Conservation (phyloP, 148 eudicot genomes). For the Camellia lanceoleosa region DNA sequence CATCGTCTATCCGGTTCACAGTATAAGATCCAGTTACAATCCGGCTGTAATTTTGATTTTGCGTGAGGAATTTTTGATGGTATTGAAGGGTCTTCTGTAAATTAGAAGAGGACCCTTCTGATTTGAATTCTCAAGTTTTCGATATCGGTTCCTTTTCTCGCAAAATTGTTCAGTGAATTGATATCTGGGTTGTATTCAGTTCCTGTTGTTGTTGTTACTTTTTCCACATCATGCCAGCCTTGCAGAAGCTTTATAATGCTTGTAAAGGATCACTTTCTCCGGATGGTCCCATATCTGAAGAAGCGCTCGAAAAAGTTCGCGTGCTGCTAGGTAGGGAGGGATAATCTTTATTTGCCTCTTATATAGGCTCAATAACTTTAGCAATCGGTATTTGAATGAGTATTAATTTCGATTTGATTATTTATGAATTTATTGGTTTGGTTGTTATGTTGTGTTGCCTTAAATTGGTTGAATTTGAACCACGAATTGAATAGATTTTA, state of each 20-base stretch:
- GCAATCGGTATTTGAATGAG: conserved; percentile 7
- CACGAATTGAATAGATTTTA: background rate
- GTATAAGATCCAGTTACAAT: conserved; percentile 17
- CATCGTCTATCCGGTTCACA: conserved; percentile 9
- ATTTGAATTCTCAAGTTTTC: background rate
- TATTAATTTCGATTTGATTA: background rate
- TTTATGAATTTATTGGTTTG: background rate
- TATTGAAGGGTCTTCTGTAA: conserved; percentile 22
- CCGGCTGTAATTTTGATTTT: conserved; percentile 9
- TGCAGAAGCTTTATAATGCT: conserved; percentile 91
- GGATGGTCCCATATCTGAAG: conserved; percentile 81
- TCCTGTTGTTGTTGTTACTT: conserved; percentile 1
- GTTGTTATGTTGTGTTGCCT: background rate
- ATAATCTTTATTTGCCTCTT: conserved; percentile 10
- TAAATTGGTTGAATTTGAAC: background rate
- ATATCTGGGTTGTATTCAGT: conserved; percentile 8
- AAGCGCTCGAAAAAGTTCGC: conserved; percentile 78
- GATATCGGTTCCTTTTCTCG: background rate
- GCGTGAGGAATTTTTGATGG: background rate
- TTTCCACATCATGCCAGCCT: conserved; percentile 68
- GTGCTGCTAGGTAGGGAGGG: conserved; percentile 60
- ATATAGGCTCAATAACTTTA: background rate
- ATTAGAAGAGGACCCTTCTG: conserved; percentile 16
- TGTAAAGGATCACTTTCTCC: conserved; percentile 89
- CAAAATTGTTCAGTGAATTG: conserved; percentile 8